Conservation (phyloP, 371 early-diverging fungal species). For the Nematocida sp. region DNA sequence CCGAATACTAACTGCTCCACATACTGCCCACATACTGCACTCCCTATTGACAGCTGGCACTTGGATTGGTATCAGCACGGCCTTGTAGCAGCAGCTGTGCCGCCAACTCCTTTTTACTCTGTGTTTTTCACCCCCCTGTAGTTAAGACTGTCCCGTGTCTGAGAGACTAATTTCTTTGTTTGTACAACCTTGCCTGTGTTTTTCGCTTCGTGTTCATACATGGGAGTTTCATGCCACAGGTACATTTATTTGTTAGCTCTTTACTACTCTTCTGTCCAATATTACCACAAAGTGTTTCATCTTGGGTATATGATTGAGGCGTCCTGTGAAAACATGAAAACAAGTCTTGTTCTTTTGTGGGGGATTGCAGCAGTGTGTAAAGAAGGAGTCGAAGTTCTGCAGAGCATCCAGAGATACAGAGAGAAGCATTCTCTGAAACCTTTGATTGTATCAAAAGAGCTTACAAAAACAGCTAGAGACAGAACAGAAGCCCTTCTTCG, state of each 20-base stretch:
- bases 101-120: neutral
- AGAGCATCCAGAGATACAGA: conserved; percentile 59
- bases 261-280: neutral
- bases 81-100: too few relatives aligned
- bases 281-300: conserved; percentile 25
- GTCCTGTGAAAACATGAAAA: conserved; percentile 1
- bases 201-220: conserved; percentile 47
- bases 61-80: too few relatives aligned
- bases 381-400: conserved; percentile 41
- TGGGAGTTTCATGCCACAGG: conserved; percentile 54
- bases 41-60: too few relatives aligned
- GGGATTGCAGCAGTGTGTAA: neutral
- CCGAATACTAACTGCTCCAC: too few relatives aligned
- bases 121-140: neutral
- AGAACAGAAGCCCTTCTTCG: conserved; percentile 58
- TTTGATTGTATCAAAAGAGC: conserved; percentile 6
- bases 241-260: conserved; percentile 45
- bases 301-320: conserved; percentile 3
- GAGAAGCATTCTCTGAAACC: conserved; percentile 38
- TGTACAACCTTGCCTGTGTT: conserved; percentile 24
- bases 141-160: neutral
- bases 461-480: conserved; percentile 51
- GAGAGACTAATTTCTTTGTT: neutral
- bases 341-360: neutral
- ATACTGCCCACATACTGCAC: too few relatives aligned